Conservation (phyloP, 306 rosid genomes). For the Lathyrus tuberosus region DNA sequence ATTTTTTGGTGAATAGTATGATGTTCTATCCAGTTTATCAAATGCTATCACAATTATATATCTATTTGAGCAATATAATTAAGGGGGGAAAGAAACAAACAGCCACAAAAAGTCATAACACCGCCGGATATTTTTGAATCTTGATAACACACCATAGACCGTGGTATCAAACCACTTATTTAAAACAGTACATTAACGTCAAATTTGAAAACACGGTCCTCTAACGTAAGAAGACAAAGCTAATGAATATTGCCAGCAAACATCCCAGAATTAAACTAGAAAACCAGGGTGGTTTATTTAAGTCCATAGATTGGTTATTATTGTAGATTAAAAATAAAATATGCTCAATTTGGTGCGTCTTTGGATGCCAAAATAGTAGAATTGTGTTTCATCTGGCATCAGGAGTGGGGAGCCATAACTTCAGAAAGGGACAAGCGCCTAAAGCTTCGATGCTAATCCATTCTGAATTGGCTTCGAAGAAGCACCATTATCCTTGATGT, state of each 20-base stretch:
- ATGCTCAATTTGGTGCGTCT: slow-evolving; percentile 18
- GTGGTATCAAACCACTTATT: slow-evolving; percentile 21
- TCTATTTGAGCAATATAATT: too few species aligned
- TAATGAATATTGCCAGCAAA: slow-evolving; percentile 7
- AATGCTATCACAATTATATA: too few species aligned
- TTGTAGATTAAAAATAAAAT: slow-evolving; percentile 18
- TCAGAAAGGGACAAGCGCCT: slow-evolving; percentile 11
- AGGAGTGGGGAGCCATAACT: not conserved
- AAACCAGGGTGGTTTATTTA: not conserved
- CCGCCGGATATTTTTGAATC: not conserved
- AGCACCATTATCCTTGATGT: slow-evolving; percentile 48
- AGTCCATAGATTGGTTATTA: not conserved
- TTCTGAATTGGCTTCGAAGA: slow-evolving; percentile 49
- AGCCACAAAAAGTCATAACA: not conserved
- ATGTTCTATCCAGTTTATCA: not conserved
- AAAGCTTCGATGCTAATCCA: slow-evolving; percentile 60
- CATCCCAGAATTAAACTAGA: not conserved
- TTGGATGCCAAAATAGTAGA: slow-evolving; percentile 9
- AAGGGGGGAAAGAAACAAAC: not conserved
- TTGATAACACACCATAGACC: slow-evolving; percentile 1
- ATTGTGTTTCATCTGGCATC: not conserved
- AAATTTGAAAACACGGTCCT: slow-evolving; percentile 9
- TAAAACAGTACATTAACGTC: not conserved
- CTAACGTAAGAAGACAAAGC: not conserved
- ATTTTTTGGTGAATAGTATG: not conserved